Percentiles rank a stretch among this genome's conserved stretches.
Evolutionary conservation across 257 asterid genomes (phyloP).

Genomic region (Hygrophila difformis): DNA sequence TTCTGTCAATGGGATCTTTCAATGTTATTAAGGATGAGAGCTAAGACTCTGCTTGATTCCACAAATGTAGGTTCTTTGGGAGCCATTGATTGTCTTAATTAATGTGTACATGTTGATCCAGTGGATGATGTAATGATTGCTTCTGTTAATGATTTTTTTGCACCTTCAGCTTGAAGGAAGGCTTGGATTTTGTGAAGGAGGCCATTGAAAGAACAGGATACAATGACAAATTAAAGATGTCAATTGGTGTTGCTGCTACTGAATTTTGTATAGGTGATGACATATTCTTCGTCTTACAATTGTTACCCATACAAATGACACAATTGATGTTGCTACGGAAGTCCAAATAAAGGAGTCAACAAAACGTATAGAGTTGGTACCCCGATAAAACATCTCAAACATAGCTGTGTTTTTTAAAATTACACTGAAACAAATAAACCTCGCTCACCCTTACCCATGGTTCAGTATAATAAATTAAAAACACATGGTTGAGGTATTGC

Average conservation of each 20-base stretch:
- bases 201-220: conserved; percentile 90
- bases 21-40: neutral
- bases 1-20: neutral
- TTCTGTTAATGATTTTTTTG: conserved; percentile 14
- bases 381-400: too few relatives aligned
- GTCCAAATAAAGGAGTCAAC: neutral
- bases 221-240: conserved; percentile 78
- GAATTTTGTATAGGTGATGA: conserved; percentile 89
- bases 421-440: too few relatives aligned
- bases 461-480: too few relatives aligned
- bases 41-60: too few relatives aligned
- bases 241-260: conserved; percentile 84
- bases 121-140: neutral
- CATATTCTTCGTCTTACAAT: conserved; percentile 9
- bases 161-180: conserved; percentile 78
- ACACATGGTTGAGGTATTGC: too few relatives aligned
- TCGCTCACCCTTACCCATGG: too few relatives aligned
- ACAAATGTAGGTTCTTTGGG: too few relatives aligned
- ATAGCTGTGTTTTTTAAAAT: too few relatives aligned
- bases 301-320: neutral
- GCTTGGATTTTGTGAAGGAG: conserved; percentile 85
- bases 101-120: too few relatives aligned
- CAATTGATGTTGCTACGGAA: conserved; percentile 2
- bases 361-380: neutral
- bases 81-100: neutral